These are phyloP conservation scores for Alternaria sp. DNA, from an alignment of 2,329 filamentous ascomycete species.

Conservation along the genomic window DNA sequence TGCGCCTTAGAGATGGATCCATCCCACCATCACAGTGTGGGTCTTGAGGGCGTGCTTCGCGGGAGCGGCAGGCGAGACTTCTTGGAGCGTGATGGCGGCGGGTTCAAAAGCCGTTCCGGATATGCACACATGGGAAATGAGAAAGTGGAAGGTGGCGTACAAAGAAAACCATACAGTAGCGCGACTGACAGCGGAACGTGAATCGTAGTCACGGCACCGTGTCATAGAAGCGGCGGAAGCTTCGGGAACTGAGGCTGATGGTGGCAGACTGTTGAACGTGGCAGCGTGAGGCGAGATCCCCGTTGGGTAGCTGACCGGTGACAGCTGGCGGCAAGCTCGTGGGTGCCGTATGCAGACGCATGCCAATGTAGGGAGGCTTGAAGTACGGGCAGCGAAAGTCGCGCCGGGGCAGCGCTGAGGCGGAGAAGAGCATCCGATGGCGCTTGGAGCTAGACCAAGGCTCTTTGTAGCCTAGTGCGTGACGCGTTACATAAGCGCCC, in stretches of 20 bases:
- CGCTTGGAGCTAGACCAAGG: background rate
- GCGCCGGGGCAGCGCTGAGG: background rate
- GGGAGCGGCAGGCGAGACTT: background rate
- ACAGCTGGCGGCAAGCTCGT: background rate
- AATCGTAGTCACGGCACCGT: background rate
- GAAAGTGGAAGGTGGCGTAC: background rate
- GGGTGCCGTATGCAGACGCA: background rate
- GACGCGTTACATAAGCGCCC: conserved; percentile 4
- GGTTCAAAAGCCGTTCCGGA: background rate
- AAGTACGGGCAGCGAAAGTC: background rate
- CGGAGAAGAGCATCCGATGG: background rate
- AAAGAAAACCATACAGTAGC: background rate
- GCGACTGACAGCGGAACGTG: background rate
- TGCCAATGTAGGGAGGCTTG: background rate
- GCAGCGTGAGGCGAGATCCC: background rate
- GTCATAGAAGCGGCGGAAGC: background rate
- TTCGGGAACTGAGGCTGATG: background rate
- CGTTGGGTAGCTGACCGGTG: background rate
- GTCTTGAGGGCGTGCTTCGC: background rate
- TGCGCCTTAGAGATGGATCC: background rate
- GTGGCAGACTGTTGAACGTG: background rate
- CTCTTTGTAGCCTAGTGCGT: background rate
- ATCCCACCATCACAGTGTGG: background rate
- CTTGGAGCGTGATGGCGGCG: background rate
- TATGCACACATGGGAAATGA: background rate